Evolutionary conservation across 2,329 filamentous ascomycete genomes (phyloP), one percentile per base, ranked within the genome.

Genomic region (Fusarium odoratissimum): DNA sequence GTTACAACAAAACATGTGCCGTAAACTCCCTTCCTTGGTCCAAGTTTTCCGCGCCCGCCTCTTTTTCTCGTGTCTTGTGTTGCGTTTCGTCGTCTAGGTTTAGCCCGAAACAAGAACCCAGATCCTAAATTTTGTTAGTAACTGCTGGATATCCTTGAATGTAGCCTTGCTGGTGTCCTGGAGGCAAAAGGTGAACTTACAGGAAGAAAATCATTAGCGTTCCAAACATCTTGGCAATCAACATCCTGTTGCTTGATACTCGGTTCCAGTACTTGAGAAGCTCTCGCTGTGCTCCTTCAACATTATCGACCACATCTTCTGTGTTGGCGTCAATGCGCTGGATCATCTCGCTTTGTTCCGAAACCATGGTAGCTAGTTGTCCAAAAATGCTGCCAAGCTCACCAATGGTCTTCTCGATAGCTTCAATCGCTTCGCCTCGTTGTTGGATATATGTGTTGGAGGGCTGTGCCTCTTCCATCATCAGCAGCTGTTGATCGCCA

Each of bases 301-400:
- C 95, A 77, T 99, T 99, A 79, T 98, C 95, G 60, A 99, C 95
- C 10, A 99, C 94, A 77, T 98, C 95, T 79, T 99, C 96, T 3
- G 95, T 98, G 82, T 98, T 98, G 73, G 95, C 95, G 78, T 98
- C 95, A 79, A 98, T 98, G 55, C 95, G 89, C 83, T 98, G 94
- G 74, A 99, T 97, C 92, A 97, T 97, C 83, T 98, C 96, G 69
- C 93, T 94, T 84, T 99, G 96, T 82, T 99, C 95, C 61, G 93
- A 94, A 35, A 99, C 96, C 96, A 99, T 98, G 75, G 94, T 91
- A 40, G 96, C 95, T 55, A 99, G 85, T 82, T 99, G 95, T 13
- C 95, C 94, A 80, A 98, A 98, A 70, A 98, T 98, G 56, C 85
- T 85, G 33, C 96, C 96, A 2, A 99, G 87, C 81, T 99, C 96